Base-by-base conservation (phyloP, 2,329 filamentous ascomycete genomes). In the Fusarium sp. region DNA sequence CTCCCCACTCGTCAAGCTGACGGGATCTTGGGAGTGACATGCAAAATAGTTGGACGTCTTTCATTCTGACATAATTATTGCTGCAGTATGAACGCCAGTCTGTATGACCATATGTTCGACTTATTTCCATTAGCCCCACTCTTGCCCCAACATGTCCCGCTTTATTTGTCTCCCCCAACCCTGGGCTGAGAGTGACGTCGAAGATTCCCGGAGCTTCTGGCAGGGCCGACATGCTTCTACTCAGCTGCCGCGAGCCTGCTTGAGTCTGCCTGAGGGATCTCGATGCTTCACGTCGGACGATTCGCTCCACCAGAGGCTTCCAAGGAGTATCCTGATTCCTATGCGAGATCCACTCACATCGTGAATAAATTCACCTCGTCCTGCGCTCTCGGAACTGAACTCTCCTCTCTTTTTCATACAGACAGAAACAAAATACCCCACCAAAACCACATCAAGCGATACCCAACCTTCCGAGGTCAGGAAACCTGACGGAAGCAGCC, bases 161-260 rank as follows among this genome's bases (percentile, higher is more conserved):
- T 27, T 27, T n/a, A 38, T 58, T 58, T 58, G 20, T n/a, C 35
- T 62, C 76, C 75, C 73, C 76, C 77, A 76, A 77, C 34, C 34
- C 58, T 70, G 54, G 38, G 61, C 54, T 72, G 58, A 70, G 56
- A 72, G 81, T 82, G 81, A 83, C 81, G 80, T 83, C 81, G 76
- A 78, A 78, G 60, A 68, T 35, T 76, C 80, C 74, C 54, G 74
- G 73, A 75, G 77, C 71, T 82, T 80, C 81, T 74, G 76, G 79
- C 72, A 77, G 78, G 59, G 81, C 81, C 73, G 75, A 69, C 74
- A 69, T 71, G 64, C 71, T 79, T 82, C 79, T 73, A 78, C 45
- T 52, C 70, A 73, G 67, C 71, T 69, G 69, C 75, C 69, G 69
- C 72, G 76, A 76, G 70, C 59, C 54, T 76, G 72, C 78, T 74